Conservation (phyloP, 306 rosid species). For the Cucurbita moschata region DNA sequence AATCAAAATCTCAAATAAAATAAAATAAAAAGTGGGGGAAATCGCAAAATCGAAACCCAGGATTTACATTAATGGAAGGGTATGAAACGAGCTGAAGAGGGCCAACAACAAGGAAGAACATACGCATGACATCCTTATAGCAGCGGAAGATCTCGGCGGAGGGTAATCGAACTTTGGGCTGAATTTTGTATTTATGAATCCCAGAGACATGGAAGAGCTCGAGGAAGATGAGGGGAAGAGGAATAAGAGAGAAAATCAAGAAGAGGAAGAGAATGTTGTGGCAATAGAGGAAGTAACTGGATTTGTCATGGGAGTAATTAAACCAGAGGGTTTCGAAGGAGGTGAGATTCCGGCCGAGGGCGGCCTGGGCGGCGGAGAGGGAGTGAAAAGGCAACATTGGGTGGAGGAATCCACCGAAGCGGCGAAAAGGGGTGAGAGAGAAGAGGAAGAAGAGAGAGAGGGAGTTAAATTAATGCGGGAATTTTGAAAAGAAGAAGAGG, state of each 20-base stretch:
- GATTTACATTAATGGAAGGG: constrained; percentile 47
- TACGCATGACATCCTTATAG: constrained; percentile 55
- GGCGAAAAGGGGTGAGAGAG: no score
- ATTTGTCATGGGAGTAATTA: constrained; percentile 53
- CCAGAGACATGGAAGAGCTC: constrained; percentile 35
- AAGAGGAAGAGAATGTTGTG: constrained; percentile 63
- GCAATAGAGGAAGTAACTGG: constrained; percentile 62
- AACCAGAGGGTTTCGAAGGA: constrained; percentile 58
- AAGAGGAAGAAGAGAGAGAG: no score
- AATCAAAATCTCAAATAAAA: background rate
- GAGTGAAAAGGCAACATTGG: constrained; percentile 56
- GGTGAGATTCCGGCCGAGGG: constrained; percentile 52
- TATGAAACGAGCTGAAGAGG: constrained; percentile 66
- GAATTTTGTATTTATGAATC: constrained; percentile 53
- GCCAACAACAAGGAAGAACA: constrained; percentile 55
- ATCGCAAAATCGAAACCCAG: background rate
- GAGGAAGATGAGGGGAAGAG: constrained; percentile 40
- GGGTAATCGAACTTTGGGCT: constrained; percentile 42
- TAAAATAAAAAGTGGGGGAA: background rate
- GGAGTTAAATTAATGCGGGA: no score
- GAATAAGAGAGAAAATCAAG: constrained; percentile 40
- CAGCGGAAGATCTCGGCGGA: constrained; percentile 35
- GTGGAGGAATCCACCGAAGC: background rate
- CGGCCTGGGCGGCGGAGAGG: constrained; percentile 32
- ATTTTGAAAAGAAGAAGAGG: no score